These are phyloP conservation scores for Picochlorum costavermella DNA, from an alignment of 139 green algal genomes.

Conservation along the genomic window DNA sequence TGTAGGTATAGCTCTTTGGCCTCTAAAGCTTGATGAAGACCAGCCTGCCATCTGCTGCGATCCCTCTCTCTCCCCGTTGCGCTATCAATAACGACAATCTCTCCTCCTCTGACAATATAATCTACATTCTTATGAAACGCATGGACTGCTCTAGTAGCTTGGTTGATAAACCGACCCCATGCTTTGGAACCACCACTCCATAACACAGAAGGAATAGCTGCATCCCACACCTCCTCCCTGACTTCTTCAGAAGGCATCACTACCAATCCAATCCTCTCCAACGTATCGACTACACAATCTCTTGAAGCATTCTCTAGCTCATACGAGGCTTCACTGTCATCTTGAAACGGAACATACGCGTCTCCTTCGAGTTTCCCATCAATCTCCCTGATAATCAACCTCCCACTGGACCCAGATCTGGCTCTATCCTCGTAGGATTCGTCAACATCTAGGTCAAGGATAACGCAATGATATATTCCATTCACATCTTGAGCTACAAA, in stretches of 20 bases:
- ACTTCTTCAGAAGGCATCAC: not conserved
- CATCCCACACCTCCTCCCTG: not conserved
- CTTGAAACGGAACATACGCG: not conserved
- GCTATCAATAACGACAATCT: slow-evolving; percentile 56
- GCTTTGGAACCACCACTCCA: slow-evolving; percentile 14
- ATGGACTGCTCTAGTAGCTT: slow-evolving; percentile 41
- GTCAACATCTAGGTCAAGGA: too few species aligned
- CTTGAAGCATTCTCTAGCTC: too few species aligned
- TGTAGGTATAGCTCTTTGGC: slow-evolving; percentile 38
- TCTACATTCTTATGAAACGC: slow-evolving; percentile 42
- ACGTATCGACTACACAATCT: not conserved
- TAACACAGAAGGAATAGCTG: slow-evolving; percentile 1
- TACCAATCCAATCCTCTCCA: not conserved
- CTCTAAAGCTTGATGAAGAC: slow-evolving; percentile 70
- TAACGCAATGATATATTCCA: not conserved
- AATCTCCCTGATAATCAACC: not conserved
- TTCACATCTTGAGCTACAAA: not conserved
- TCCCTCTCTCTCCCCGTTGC: slow-evolving; percentile 36
- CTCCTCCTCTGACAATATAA: slow-evolving; percentile 50
- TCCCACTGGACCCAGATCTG: too few species aligned
- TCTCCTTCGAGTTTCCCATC: not conserved
- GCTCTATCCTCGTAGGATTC: too few species aligned
- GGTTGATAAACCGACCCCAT: slow-evolving; percentile 47
- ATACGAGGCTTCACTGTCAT: not conserved
- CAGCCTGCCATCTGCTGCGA: slow-evolving; percentile 43